Evolutionary conservation across 306 rosid species (phyloP).

Genomic region (Neltuma alba): DNA sequence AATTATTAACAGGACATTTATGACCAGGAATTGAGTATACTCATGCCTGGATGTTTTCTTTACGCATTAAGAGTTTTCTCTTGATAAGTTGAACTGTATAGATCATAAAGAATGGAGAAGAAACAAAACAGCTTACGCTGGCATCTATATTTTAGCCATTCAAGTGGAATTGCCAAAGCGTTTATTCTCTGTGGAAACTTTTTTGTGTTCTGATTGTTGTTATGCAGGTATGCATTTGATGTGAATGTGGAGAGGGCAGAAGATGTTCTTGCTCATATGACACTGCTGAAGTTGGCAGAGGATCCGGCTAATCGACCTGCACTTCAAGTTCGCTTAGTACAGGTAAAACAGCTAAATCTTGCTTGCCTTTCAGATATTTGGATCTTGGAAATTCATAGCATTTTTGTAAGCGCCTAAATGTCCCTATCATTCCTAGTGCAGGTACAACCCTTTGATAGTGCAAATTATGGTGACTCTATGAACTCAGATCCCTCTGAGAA

Average conservation of each 20-base stretch:
- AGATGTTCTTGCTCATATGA: constrained; percentile 89
- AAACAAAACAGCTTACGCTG: constrained; percentile 32
- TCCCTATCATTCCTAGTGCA: constrained; percentile 31
- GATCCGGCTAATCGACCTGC: constrained; percentile 74
- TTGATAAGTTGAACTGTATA: neutral
- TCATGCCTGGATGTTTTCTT: neutral
- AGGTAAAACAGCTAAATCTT: constrained; percentile 48
- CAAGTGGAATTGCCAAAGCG: constrained; percentile 50
- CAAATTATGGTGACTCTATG: constrained; percentile 43
- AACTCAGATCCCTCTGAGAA: constrained; percentile 61
- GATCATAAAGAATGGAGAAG: constrained; percentile 10
- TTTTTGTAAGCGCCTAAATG: neutral
- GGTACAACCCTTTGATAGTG: constrained; percentile 55
- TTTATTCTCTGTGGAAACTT: constrained; percentile 40
- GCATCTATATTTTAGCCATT: constrained; percentile 37
- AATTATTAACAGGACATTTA: neutral
- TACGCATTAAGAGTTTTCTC: neutral
- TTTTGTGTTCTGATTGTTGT: constrained; percentile 48
- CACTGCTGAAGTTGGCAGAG: constrained; percentile 78
- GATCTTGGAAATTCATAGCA: neutral
- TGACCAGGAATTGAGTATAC: neutral
- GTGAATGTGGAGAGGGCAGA: constrained; percentile 98
- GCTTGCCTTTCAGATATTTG: neutral
- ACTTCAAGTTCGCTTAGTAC: constrained; percentile 84
- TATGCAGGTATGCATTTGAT: constrained; percentile 85